A percentile compares a stretch with the other conserved stretches of the same genome.
Evolutionary conservation across 441 rosid genomes (phyloP).

Genomic region (Flueggea neowawraea): DNA sequence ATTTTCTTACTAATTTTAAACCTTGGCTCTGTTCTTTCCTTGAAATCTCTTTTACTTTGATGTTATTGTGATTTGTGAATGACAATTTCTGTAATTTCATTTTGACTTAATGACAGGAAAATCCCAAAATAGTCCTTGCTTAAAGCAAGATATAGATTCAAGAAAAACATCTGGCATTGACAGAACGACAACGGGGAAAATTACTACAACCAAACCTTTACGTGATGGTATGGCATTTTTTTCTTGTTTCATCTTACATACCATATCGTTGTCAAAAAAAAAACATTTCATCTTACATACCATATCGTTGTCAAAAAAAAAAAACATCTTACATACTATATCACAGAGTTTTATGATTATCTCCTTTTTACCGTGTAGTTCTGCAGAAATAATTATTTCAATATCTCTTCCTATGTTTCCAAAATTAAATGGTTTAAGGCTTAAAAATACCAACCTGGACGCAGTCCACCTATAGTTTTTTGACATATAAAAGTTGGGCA

Average conservation of each 20-base stretch:
- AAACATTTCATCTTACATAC: too few species aligned
- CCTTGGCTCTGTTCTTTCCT: background rate
- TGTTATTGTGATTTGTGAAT: background rate
- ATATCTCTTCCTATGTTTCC: too few species aligned
- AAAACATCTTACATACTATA: too few species aligned
- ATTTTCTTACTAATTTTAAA: background rate
- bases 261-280: too few species aligned
- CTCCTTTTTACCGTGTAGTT: too few species aligned
- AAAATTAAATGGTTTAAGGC: too few species aligned
- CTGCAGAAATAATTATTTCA: too few species aligned
- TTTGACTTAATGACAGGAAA: constrained; percentile 17
- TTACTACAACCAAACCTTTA: constrained; percentile 30
- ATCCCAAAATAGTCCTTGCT: constrained; percentile 13
- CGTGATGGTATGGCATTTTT: constrained; percentile 48
- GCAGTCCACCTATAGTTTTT: too few species aligned
- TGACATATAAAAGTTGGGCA: too few species aligned
- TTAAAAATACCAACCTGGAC: too few species aligned
- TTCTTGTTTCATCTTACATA: background rate
- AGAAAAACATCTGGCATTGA: constrained; percentile 22
- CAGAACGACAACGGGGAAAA: constrained; percentile 18
- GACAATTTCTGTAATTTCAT: constrained; percentile 6
- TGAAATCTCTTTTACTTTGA: background rate
- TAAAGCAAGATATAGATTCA: constrained; percentile 17
- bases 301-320: too few species aligned
- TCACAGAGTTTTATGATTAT: too few species aligned